Evolutionary conservation across 352 stramenopile genomes (phyloP).

Genomic region (Globisporangium paroecandrum): DNA sequence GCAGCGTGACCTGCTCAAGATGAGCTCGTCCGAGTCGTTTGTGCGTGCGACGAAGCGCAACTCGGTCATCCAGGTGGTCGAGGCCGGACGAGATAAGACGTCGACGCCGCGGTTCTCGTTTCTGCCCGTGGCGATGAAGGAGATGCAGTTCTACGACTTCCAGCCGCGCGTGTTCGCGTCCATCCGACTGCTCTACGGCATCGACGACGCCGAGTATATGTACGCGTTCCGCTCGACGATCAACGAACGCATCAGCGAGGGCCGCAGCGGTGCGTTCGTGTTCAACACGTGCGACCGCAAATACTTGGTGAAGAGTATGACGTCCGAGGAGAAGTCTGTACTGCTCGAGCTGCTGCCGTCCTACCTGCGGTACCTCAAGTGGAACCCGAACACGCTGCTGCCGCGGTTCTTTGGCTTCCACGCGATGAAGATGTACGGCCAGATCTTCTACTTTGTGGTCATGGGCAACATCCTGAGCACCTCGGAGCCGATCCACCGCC

Average conservation of each 20-base stretch:
- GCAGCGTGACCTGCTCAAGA: slow-evolving; percentile 42
- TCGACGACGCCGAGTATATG: slow-evolving; percentile 80
- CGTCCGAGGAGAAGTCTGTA: slow-evolving; percentile 70
- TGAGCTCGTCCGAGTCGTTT: slow-evolving; percentile 46
- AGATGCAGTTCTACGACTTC: slow-evolving; percentile 89
- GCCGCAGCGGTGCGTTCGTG: slow-evolving; percentile 84
- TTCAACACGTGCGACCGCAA: slow-evolving; percentile 88
- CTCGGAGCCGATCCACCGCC: slow-evolving; percentile 75
- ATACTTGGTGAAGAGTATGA: slow-evolving; percentile 91
- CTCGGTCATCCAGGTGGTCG: slow-evolving; percentile 64
- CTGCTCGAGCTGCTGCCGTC: slow-evolving; percentile 75
- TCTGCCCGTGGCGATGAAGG: slow-evolving; percentile 61
- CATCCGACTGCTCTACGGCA: slow-evolving; percentile 59
- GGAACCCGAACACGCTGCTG: slow-evolving; percentile 85
- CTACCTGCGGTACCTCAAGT: slow-evolving; percentile 86
- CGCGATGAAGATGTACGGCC: slow-evolving; percentile 90
- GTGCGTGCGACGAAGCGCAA: slow-evolving; percentile 34
- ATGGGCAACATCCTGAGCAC: slow-evolving; percentile 91
- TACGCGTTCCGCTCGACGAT: slow-evolving; percentile 76
- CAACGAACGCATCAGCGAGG: slow-evolving; percentile 89
- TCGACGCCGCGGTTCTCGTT: slow-evolving; percentile 54
- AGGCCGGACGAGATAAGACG: slow-evolving; percentile 36
- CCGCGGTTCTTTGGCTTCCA: slow-evolving; percentile 89
- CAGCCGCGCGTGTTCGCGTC: slow-evolving; percentile 77
- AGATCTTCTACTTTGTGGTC: slow-evolving; percentile 91